Evolutionary conservation across 1,139 yeast species (phyloP), one percentile per base, ranked within the genome.

Genomic region (Wickerhamomyces sp.): DNA sequence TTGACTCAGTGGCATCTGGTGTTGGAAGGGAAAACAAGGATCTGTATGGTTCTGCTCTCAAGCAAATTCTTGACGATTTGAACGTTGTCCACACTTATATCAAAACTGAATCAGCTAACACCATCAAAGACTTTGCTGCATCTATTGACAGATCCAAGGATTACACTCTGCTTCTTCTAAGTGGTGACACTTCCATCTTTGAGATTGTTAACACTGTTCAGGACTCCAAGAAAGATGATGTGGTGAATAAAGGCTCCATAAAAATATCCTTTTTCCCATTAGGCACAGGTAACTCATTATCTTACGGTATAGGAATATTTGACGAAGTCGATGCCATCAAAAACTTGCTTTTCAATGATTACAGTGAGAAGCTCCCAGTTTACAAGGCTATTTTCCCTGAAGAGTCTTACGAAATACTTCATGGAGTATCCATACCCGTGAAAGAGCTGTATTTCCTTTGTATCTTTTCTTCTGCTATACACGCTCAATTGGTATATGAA

Each of bases 281-380:
- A 40, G 97, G 97, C 1, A 82, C 96, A 0, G 97, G 96, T 0
- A 89, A 89, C 56, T 89, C 95, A 8, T 65, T 87, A 40, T 76
- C 88, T 2, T 71, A 76, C 16, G 81, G 95, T 0, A 52, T 81
- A 9, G 79, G 77, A 1, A 54, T 78, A 15, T 52, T 55, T 13
- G 66, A 67, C 21, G 60, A 71, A 3, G 54, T 68, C 5, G 65
- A 67, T 0, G 67, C 83, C 1, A 56, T 68, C 5, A 62, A 64
- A 26, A 62, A 76, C 6, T 54, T 83, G 12, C 62, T 70, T 25
- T 39, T 46, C 3, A 66, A 65, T 3, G 27, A 41, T 0, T 43
- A 51, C 12, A 45, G 44, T 10, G 76, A 78, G 1, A 38, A 38
- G 14, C 59, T 89, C 28, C 74, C 80, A 18, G 54, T 81, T 6